Conservation (phyloP, 1,139 yeast genomes). For the Scheffersomyces cryptocercus region DNA sequence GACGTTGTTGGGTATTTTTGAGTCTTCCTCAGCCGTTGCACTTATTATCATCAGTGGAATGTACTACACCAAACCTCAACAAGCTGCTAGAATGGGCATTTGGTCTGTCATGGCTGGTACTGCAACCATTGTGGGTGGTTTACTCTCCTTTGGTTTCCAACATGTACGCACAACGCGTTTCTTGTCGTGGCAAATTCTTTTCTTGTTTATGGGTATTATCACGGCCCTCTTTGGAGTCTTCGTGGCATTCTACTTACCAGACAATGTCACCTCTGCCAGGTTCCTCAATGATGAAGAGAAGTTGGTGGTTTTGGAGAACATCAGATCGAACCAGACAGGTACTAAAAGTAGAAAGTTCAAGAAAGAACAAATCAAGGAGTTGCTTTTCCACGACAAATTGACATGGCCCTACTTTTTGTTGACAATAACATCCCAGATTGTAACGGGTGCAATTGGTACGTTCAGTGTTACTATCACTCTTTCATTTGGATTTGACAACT, state of each 20-base stretch:
- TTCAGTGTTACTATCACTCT: conserved; percentile 42
- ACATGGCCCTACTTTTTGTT: conserved; percentile 40
- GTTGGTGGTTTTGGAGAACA: conserved; percentile 16
- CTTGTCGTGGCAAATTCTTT: conserved; percentile 42
- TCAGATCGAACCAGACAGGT: conserved; percentile 23
- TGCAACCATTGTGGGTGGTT: conserved; percentile 43
- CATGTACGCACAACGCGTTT: conserved; percentile 25
- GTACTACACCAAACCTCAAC: conserved; percentile 41
- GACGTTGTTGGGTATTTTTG: conserved; percentile 30
- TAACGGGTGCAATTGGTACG: conserved; percentile 43
- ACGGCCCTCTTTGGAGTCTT: conserved; percentile 34
- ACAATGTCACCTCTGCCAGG: conserved; percentile 42
- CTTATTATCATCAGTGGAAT: conserved; percentile 25
- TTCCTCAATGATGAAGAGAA: conserved; percentile 42
- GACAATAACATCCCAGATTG: conserved; percentile 37
- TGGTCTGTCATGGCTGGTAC: conserved; percentile 38
- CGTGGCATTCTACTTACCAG: conserved; percentile 31
- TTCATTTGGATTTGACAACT: conserved; percentile 34
- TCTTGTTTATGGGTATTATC: conserved; percentile 36
- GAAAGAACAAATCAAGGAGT: conserved; percentile 28
- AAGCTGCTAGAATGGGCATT: conserved; percentile 14
- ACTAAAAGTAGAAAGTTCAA: conserved; percentile 30
- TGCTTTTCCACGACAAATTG: conserved; percentile 31
- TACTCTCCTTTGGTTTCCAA: conserved; percentile 43
- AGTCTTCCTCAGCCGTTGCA: conserved; percentile 18